phyloP scores from a whole-genome alignment of 2,329 filamentous ascomycete genomes.

The Phyllosticta citrichinensis region DNA sequence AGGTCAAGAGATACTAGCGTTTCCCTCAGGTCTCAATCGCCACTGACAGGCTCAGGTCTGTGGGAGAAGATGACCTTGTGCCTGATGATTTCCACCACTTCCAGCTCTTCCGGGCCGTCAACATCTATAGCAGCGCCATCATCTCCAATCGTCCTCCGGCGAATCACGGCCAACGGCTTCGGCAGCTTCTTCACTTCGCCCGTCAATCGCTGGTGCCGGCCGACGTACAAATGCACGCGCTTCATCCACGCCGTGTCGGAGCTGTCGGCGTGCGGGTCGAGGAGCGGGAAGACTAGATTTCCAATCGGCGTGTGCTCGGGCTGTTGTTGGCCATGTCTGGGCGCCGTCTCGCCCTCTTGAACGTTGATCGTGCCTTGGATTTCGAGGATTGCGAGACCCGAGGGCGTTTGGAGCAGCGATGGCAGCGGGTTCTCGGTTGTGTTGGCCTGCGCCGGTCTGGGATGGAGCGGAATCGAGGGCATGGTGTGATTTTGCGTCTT shows the following conservation, averaged over 20 bases:
- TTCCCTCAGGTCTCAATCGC: not conserved
- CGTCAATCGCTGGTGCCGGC: conserved; percentile 75
- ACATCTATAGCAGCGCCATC: conserved; percentile 12
- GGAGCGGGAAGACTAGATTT: conserved; percentile 68
- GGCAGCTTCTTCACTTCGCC: conserved; percentile 84
- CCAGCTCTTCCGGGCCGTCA: conserved; percentile 45
- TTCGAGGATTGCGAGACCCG: conserved; percentile 81
- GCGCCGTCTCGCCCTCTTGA: conserved; percentile 33
- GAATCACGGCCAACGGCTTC: conserved; percentile 69
- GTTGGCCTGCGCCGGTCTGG: conserved; percentile 1
- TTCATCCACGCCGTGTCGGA: conserved; percentile 75
- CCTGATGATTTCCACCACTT: conserved; percentile 79
- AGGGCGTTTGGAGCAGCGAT: conserved; percentile 74
- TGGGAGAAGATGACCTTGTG: conserved; percentile 78
- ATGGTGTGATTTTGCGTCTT: conserved; percentile 1
- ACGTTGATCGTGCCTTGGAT: conserved; percentile 86
- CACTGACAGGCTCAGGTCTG: conserved; percentile 68
- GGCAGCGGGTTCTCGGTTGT: conserved; percentile 54
- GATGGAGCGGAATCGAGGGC: conserved; percentile 13
- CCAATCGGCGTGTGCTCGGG: conserved; percentile 47
- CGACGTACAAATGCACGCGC: conserved; percentile 76
- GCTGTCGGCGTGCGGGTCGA: conserved; percentile 39
- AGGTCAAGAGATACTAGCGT: not conserved
- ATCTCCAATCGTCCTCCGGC: conserved; percentile 32
- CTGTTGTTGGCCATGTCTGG: not conserved